Percentiles rank a stretch among this genome's conserved stretches.
phyloP scores from a whole-genome alignment of 2,329 filamentous ascomycete genomes.

The Aureobasidium subglaciale region DNA sequence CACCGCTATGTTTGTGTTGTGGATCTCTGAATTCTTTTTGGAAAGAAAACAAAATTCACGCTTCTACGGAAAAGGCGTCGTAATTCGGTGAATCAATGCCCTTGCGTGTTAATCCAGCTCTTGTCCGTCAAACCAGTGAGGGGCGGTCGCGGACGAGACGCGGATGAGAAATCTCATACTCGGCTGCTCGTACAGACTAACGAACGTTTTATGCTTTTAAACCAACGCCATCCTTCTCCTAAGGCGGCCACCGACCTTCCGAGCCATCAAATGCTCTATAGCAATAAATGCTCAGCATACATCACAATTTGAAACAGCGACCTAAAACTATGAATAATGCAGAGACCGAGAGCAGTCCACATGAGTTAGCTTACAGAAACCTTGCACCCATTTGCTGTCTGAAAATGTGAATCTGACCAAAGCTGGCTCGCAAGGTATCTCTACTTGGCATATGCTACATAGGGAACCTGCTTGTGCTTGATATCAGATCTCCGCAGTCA shows the following conservation, averaged over 20 bases:
- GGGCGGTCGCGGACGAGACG: conserved; percentile 3
- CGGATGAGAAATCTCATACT: conserved; percentile 5
- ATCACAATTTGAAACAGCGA: no score
- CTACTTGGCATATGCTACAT: neutral
- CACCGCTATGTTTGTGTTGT: conserved; percentile 9
- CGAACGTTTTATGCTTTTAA: neutral
- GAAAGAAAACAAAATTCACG: conserved; percentile 5
- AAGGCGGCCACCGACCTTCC: neutral
- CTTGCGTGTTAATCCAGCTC: conserved; percentile 11
- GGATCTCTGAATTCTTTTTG: conserved; percentile 1
- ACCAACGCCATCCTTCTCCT: neutral
- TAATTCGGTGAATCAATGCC: neutral
- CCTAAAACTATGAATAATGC: no score
- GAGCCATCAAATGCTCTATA: neutral
- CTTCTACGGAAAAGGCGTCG: conserved; percentile 1
- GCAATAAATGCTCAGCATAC: neutral
- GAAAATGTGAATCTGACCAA: neutral
- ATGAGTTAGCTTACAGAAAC: no score
- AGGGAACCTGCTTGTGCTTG: neutral
- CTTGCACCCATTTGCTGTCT: no score
- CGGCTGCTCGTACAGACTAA: neutral
- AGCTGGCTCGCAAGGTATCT: no score
- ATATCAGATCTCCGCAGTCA: neutral
- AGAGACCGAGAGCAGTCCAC: no score
- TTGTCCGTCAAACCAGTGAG: conserved; percentile 1